phyloP scores from a whole-genome alignment of 2,329 filamentous ascomycete genomes.

The Aureobasidium namibiae region DNA sequence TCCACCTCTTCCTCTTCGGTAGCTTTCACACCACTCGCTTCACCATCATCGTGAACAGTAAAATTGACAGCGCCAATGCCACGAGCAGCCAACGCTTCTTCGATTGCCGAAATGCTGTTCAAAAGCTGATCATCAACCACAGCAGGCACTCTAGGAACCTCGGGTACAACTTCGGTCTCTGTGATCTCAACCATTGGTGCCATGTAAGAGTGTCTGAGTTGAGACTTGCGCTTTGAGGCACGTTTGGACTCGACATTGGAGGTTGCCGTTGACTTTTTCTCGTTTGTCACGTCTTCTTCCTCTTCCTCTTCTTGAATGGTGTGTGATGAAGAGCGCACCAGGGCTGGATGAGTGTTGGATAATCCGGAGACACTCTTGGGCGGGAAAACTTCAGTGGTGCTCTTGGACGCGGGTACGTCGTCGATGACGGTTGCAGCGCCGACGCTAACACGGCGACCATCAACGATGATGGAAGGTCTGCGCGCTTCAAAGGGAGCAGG shows the following conservation, averaged over 20 bases:
- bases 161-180: neutral
- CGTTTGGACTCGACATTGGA: neutral
- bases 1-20: neutral
- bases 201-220: neutral
- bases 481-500: neutral
- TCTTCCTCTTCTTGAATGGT: neutral
- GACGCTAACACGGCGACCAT: constrained; percentile 1
- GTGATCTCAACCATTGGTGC: neutral
- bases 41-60: neutral
- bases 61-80: constrained; percentile 9
- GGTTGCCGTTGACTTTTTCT: neutral
- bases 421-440: neutral
- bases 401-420: neutral
- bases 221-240: neutral
- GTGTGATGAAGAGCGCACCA: no score
- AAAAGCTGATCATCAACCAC: constrained; percentile 1
- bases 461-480: constrained; percentile 2
- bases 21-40: neutral
- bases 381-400: neutral
- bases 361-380: neutral
- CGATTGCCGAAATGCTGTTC: constrained; percentile 1
- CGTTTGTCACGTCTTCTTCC: neutral
- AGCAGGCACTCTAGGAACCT: neutral
- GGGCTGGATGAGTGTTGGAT: neutral
- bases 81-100: neutral